Conservation (phyloP, 2,329 filamentous ascomycete genomes). For the Aspergillus sp. region DNA sequence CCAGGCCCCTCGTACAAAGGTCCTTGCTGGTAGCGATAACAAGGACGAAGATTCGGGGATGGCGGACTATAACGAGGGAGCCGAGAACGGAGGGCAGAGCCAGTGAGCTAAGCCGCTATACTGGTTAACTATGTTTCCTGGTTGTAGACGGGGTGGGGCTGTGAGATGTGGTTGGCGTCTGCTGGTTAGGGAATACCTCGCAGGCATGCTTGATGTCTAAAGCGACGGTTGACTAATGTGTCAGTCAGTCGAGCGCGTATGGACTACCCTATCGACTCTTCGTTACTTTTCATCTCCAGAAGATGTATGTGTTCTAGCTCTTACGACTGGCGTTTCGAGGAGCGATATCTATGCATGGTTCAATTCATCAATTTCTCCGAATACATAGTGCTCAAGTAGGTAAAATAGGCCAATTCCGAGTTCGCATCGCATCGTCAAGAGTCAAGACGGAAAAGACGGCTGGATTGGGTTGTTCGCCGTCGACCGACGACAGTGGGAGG, state of each 20-base stretch:
- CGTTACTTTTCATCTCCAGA: neutral
- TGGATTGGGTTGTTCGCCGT: neutral
- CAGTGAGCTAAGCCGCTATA: slow-evolving; percentile 12
- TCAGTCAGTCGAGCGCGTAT: neutral
- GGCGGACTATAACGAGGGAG: slow-evolving; percentile 29
- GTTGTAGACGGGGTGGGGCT: neutral
- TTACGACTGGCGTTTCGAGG: slow-evolving; percentile 1
- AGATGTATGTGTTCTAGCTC: neutral
- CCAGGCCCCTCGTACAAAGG: slow-evolving; percentile 63
- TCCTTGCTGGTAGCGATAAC: slow-evolving; percentile 55
- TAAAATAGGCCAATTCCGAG: neutral
- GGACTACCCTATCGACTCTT: neutral
- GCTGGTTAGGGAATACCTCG: neutral
- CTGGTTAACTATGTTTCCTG: neutral
- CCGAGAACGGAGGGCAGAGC: slow-evolving; percentile 21
- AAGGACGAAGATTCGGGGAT: slow-evolving; percentile 37
- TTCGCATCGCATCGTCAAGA: neutral
- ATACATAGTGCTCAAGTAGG: neutral
- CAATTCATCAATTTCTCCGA: neutral
- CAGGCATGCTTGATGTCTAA: neutral
- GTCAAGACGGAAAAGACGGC: neutral
- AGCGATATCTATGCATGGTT: slow-evolving; percentile 1
- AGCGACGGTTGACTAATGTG: neutral
- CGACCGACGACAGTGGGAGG: neutral
- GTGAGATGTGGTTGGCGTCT: neutral